A percentile compares a stretch with the other conserved stretches of the same genome.
Evolutionary conservation across 192 early-diverging fungal species (phyloP).

Genomic region (Backusella mclennaniae): DNA sequence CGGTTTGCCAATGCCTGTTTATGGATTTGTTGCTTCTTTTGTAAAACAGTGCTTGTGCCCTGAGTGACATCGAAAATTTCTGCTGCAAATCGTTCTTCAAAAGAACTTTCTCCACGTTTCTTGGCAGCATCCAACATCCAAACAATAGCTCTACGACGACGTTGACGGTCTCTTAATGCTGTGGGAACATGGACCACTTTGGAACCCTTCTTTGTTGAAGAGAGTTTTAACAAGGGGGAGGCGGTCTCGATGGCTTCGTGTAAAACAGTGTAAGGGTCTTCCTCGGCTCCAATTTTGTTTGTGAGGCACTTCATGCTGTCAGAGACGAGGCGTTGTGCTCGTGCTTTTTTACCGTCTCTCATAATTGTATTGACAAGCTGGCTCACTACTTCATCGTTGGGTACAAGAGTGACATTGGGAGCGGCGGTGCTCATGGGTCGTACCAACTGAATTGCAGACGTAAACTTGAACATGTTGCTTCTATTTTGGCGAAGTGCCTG

Average conservation of each 20-base stretch:
- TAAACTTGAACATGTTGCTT: neutral
- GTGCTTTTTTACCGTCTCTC: slow-evolving; percentile 88
- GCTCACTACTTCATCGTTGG: slow-evolving; percentile 62
- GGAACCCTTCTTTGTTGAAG: slow-evolving; percentile 71
- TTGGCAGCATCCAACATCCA: slow-evolving; percentile 82
- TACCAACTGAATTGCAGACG: neutral
- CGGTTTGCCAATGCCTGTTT: slow-evolving; percentile 83
- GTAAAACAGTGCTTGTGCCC: slow-evolving; percentile 63
- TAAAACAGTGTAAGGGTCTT: slow-evolving; percentile 66
- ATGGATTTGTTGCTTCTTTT: slow-evolving; percentile 76
- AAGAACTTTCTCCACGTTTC: slow-evolving; percentile 59
- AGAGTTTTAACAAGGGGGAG: slow-evolving; percentile 73
- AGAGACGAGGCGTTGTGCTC: slow-evolving; percentile 63
- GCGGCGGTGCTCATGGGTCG: slow-evolving; percentile 7
- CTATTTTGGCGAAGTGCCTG: slow-evolving; percentile 12
- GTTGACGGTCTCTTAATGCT: slow-evolving; percentile 76
- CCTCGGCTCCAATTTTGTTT: slow-evolving; percentile 33
- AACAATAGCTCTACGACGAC: slow-evolving; percentile 72
- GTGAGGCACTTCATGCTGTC: slow-evolving; percentile 71
- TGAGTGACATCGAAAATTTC: slow-evolving; percentile 83
- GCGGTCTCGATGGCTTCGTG: slow-evolving; percentile 70
- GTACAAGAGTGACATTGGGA: slow-evolving; percentile 11
- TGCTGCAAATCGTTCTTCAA: slow-evolving; percentile 69
- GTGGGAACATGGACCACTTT: slow-evolving; percentile 79
- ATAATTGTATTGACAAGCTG: slow-evolving; percentile 91